Base-by-base conservation (phyloP, 192 early-diverging fungal genomes). In the Rhizophlyctis rosea region DNA sequence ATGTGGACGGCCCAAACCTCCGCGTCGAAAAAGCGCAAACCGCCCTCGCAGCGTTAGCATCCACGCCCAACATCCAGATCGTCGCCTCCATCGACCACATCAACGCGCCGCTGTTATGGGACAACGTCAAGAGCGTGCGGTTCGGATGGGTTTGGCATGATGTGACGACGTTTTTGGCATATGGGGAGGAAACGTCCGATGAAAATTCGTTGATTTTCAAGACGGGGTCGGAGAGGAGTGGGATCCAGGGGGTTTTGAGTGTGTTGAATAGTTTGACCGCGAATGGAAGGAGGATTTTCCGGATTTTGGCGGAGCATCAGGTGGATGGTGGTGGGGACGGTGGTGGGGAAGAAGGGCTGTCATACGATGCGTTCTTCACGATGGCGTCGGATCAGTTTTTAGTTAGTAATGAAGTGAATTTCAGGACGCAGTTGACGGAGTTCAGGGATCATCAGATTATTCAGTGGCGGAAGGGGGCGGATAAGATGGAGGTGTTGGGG, bases 141-240 rank as follows among this genome's bases (percentile, higher is more conserved):
- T 94, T 90, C 68, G 87, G 85, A 68, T 96, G 89, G 88, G 69
- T 87, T 1, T 95, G 92, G 91, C 93, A 95, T 70, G 93, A 99
- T 61, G 71, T 85, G 36, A 91, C 96, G 0, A 96, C 94, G 16
- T 96, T 86, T 69, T 82, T 85, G 51, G 73, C 82, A 0, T 95
- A 97, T 49, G 65, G 76, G 13, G 84, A 83, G 1, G 96, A 99
- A 67, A 93, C 91, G 7, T 86, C 86, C 55, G 89, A 86, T 68
- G 91, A 94, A 59, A 87, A 87, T 71, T 86, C 89, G 35, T 50
- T 73, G 25, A 70, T 88, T 9, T 68, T 85, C 53, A 78, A 81
- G 61, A 64, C 75, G 57, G 70, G 75, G 9, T 69, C 57, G 1
- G 36, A 25, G 24, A 50, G 49, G n/a, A 9, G 11, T 29, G 30